A percentile compares a stretch with the other conserved stretches of the same genome.
phyloP scores from a whole-genome alignment of 202 grass and related monocot species.

The Musa balbisiana region DNA sequence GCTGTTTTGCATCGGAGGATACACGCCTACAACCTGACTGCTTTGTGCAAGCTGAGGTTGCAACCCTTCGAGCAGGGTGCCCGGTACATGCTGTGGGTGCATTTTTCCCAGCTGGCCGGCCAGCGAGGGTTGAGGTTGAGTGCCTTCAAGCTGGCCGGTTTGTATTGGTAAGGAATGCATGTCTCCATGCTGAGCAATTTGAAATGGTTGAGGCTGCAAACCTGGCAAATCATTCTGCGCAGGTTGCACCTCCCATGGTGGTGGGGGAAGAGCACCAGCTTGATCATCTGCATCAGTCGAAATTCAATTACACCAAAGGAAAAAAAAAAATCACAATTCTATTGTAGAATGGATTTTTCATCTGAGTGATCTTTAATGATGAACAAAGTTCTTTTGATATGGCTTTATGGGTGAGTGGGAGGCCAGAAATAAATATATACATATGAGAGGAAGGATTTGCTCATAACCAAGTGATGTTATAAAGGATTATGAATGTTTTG shows the following conservation, averaged over 20 bases:
- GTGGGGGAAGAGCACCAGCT: constrained; percentile 43
- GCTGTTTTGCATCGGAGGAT: constrained; percentile 38
- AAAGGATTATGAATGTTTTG: too few species aligned
- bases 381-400: too few species aligned
- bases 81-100: constrained; percentile 11
- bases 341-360: too few species aligned
- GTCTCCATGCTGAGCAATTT: constrained; percentile 21
- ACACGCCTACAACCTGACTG: constrained; percentile 27
- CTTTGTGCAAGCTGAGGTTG: constrained; percentile 30
- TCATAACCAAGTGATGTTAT: too few species aligned
- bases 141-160: constrained; percentile 31
- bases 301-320: too few species aligned
- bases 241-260: constrained; percentile 54
- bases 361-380: too few species aligned
- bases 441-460: too few species aligned
- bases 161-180: constrained; percentile 35
- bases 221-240: constrained; percentile 33
- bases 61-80: constrained; percentile 18
- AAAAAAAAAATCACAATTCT: too few species aligned
- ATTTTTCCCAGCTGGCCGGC: constrained; percentile 23
- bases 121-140: constrained; percentile 28
- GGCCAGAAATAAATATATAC: too few species aligned
- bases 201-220: constrained; percentile 3
- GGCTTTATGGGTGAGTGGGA: too few species aligned
- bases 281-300: constrained; percentile 30